Percentiles rank a stretch among this genome's conserved stretches.
phyloP scores from a whole-genome alignment of 164 flowering plant species.

The Euptelea pleiosperma region DNA sequence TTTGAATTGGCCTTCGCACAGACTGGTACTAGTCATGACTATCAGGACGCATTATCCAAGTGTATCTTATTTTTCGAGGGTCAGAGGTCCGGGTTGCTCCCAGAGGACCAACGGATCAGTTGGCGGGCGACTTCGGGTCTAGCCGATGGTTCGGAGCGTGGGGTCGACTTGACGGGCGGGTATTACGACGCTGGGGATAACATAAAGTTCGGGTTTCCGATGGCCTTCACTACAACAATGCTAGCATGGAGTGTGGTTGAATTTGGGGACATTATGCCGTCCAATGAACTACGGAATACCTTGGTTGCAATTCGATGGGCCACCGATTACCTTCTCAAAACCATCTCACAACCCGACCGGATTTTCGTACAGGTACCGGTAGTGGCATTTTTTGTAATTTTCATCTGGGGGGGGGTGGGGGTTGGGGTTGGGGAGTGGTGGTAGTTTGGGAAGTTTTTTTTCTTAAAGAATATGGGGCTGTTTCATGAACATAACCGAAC shows the following conservation, averaged over 20 bases:
- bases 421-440: neutral
- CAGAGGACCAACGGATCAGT: conserved; percentile 52
- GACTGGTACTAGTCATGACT: conserved; percentile 47
- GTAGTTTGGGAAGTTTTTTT: neutral
- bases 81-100: conserved; percentile 80
- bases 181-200: conserved; percentile 97
- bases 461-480: neutral
- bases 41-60: conserved; percentile 69
- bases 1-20: neutral
- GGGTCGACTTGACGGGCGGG: conserved; percentile 76
- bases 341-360: conserved; percentile 68
- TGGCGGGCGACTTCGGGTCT: conserved; percentile 82
- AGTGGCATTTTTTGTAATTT: conserved; percentile 5
- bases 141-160: conserved; percentile 54
- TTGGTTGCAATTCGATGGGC: conserved; percentile 77
- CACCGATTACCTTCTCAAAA: conserved; percentile 82
- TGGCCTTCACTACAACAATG: conserved; percentile 94
- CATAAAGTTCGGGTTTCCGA: conserved; percentile 82
- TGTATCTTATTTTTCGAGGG: conserved; percentile 82
- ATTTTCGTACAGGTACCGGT: conserved; percentile 32
- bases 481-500: neutral
- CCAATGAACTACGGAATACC: conserved; percentile 50
- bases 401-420: neutral
- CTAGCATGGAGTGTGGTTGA: conserved; percentile 88
- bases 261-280: conserved; percentile 79